Percentiles rank a stretch among this genome's conserved stretches.
These are phyloP conservation scores for Bromus sterilis DNA, from an alignment of 176 grass and related monocot genomes.

Conservation along the genomic window DNA sequence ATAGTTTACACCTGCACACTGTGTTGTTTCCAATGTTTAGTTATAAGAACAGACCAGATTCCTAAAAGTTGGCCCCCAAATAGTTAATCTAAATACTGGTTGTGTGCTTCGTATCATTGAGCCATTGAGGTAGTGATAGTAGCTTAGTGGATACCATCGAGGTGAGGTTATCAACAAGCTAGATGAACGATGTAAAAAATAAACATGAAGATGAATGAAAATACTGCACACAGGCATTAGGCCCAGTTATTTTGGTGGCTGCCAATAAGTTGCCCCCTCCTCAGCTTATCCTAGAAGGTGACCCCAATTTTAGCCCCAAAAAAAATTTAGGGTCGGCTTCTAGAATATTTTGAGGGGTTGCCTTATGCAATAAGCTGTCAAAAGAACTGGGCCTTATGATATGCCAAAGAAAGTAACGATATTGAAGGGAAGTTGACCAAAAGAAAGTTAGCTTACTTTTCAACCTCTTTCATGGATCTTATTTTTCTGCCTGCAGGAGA, in stretches of 20 bases:
- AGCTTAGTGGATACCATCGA: background rate
- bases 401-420: conserved; percentile 7
- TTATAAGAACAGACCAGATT: background rate
- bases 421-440: background rate
- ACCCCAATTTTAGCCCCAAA: too few species aligned
- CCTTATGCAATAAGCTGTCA: too few species aligned
- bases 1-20: background rate
- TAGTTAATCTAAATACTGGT: background rate
- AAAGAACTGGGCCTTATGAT: too few species aligned
- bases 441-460: conserved; percentile 22
- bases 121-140: background rate
- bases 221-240: too few species aligned
- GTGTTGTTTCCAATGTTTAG: background rate
- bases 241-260: too few species aligned
- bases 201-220: too few species aligned
- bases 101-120: background rate
- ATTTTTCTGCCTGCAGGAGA: conserved; percentile 32
- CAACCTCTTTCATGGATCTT: conserved; percentile 22
- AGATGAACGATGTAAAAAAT: too few species aligned
- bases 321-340: too few species aligned
- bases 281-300: too few species aligned
- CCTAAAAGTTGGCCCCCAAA: background rate
- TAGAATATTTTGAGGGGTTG: too few species aligned
- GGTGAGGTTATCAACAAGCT: background rate
- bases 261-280: too few species aligned